Base-by-base conservation (phyloP, 208 protist species). In the Leishmania amazonensis region DNA sequence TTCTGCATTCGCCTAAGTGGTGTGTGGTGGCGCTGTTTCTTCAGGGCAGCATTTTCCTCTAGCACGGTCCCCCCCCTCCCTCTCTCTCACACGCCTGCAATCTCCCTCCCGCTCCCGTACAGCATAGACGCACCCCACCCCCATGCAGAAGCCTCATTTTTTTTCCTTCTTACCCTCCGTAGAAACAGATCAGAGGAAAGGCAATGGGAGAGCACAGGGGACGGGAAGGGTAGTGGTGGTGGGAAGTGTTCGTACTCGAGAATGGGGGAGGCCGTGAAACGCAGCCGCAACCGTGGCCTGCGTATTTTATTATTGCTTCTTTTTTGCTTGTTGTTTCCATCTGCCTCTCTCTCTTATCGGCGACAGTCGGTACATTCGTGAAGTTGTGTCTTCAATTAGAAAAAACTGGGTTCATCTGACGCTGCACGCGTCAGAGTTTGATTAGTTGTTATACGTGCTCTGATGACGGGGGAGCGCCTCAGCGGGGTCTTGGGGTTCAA, bases 281-380 rank as follows among this genome's bases (percentile, higher is more conserved):
- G 5, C 31, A 31, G 31, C 31, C 62, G 62, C 62, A 5, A 67
- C 40, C 3, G 8, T 0, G 65, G 42, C 15, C 38, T 47, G 9
- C 64, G 9, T 15, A 31, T 62, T 11, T 42, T 51, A 31, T 31
- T 54, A 17, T 60, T 31, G 28, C 38, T 35, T 38, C 47, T 65
- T 75, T 54, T 62, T 82, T 85, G 65, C n/a, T 42, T 42, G 15
- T n/a, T 13, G 31, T 47, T 28, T 24, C 21, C 38, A 3, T 72
- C 67, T 47, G 35, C 64, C 64, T 68, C 9, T 65, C 60, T 31
- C 60, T 65, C 35, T n/a, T 24, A 19, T 21, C 0, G 31, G 62
- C 31, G 62, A 67, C 28, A 40, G 62, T 19, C 62, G 11, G 40
- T 15, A n/a, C 15, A 67, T 40, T 21, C 4, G 31, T 67, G 15